Evolutionary conservation across 768 basidiomycete genomes (phyloP), one percentile per base, ranked within the genome.

Genomic region (Tylopilus subfusipes): DNA sequence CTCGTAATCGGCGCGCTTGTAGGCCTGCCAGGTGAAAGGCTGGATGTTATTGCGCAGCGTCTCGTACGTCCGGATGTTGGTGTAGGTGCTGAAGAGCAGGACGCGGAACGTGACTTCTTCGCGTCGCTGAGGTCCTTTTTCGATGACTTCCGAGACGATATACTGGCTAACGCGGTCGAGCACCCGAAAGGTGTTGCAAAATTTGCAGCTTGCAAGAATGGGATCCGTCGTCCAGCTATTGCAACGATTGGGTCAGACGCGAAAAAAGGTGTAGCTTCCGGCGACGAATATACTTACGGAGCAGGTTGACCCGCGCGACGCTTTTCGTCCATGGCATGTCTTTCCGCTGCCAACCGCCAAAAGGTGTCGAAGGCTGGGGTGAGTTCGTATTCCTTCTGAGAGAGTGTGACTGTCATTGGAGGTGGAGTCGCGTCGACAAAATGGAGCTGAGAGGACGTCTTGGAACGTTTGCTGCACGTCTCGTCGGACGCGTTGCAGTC

Each of bases 121-220:
- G 21, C 79, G 77, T 29, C 75, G 69, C 60, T 84, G 83, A 3
- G 81, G 73, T 36, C 88, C 88, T 62, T 82, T 80, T 59, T 84
- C 77, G 56, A 91, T 83, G 55, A 92, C 87, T 52, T 88, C 78
- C 7, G 68, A 62, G 30, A 92, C 76, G 53, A 91, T 73, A 57
- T 78, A 92, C 61, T 92, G 90, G 29, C 79, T 82, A 18, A 77
- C 77, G 33, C 81, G 82, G 72, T 92, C 90, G 42, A 84, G 76
- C 9, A 90, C 82, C 33, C 90, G 86, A 63, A 79, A 92, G 0
- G 85, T 80, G 62, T 90, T 89, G 71, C 87, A 89, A 65, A 90
- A 90, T 29, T 75, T 76, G 59, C 82, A 77, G 13, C 72, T 63
- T 2, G 66, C 73, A 19, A 92, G 73, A 47, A 85, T 80, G 3